phyloP scores from a whole-genome alignment of 2,329 filamentous ascomycete genomes.

The Xylaria sp. region DNA sequence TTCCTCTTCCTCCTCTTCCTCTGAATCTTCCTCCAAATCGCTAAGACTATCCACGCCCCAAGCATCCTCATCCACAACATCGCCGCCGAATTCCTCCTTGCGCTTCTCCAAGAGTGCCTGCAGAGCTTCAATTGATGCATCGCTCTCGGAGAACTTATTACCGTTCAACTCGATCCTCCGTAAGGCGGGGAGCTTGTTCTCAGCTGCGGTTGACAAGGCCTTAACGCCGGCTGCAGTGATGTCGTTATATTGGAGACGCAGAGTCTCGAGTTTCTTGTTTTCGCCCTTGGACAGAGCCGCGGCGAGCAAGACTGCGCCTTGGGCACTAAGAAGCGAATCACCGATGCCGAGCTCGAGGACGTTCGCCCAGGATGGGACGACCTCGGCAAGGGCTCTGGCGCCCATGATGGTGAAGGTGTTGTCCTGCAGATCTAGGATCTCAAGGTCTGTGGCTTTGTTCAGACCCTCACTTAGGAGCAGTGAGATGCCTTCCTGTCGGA shows the following conservation, averaged over 20 bases:
- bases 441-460: conserved; percentile 69
- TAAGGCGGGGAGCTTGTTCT: conserved; percentile 72
- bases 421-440: conserved; percentile 89
- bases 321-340: conserved; percentile 81
- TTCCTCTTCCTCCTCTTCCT: conserved; percentile 71
- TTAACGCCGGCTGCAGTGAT: conserved; percentile 80
- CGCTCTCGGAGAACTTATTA: conserved; percentile 91
- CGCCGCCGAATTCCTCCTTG: conserved; percentile 74
- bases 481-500: conserved; percentile 89
- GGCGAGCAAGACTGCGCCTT: conserved; percentile 76
- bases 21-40: conserved; percentile 79
- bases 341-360: conserved; percentile 86
- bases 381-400: conserved; percentile 76
- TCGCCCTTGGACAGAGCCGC: conserved; percentile 74
- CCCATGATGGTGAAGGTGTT: conserved; percentile 92
- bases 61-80: conserved; percentile 73
- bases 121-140: conserved; percentile 71
- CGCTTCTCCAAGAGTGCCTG: conserved; percentile 75
- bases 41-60: conserved; percentile 87
- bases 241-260: conserved; percentile 93
- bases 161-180: conserved; percentile 93
- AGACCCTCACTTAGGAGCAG: conserved; percentile 81
- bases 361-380: conserved; percentile 74
- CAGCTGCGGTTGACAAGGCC: conserved; percentile 71
- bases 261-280: conserved; percentile 78